Conservation (phyloP, 345 rosid genomes). For the Psidium friedrichsthalianum region DNA sequence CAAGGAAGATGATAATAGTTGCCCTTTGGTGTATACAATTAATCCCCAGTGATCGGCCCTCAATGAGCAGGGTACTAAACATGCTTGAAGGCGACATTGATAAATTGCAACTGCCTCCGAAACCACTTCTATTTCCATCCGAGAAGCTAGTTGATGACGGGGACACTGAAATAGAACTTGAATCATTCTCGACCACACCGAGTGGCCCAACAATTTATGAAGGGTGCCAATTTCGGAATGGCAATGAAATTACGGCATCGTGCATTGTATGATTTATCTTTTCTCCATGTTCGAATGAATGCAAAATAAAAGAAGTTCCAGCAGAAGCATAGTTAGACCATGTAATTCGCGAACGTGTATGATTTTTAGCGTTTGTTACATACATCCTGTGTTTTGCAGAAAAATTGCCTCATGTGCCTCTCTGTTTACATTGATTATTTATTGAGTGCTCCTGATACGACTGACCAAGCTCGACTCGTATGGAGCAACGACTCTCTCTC, state of each 20-base stretch:
- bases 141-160: background rate
- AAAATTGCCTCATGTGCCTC: background rate
- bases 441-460: background rate
- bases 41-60: background rate
- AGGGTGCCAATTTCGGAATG: background rate
- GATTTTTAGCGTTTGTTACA: background rate
- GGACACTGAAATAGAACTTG: accelerated
- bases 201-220: background rate
- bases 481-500: background rate
- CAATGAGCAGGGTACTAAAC: background rate
- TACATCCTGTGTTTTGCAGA: background rate
- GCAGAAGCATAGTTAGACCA: background rate
- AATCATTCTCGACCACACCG: accelerated
- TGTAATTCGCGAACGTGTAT: background rate
- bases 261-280: background rate
- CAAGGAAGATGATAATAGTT: background rate
- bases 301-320: background rate
- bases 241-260: background rate
- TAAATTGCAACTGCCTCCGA: accelerated
- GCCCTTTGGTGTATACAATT: background rate
- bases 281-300: background rate
- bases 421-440: background rate
- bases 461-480: background rate
- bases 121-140: background rate
- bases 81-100: background rate